A percentile compares a stretch with the other conserved stretches of the same genome.
phyloP scores from a whole-genome alignment of 805 yeast genomes.

The Vanderwaltozyma verrucispora region DNA sequence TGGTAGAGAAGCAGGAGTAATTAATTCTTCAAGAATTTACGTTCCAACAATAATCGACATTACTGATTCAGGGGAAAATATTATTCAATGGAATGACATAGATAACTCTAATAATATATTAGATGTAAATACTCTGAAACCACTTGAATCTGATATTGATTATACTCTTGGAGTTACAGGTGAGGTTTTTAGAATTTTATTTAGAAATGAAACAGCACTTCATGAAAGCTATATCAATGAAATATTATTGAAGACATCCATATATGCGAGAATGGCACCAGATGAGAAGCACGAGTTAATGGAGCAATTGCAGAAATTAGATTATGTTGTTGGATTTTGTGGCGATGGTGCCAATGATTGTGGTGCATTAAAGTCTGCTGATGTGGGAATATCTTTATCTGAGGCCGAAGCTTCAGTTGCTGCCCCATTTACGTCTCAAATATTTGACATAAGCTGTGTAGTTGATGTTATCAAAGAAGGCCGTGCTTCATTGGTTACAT shows the following conservation, averaged over 20 bases:
- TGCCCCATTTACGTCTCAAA: constrained; percentile 90
- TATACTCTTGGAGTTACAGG: constrained; percentile 85
- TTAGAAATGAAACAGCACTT: constrained; percentile 32
- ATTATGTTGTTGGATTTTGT: constrained; percentile 92
- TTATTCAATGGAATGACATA: constrained; percentile 59
- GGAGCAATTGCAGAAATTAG: constrained; percentile 70
- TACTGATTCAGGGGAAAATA: constrained; percentile 10
- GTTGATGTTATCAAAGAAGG: constrained; percentile 89
- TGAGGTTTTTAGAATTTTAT: constrained; percentile 71
- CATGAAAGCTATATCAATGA: constrained; percentile 37
- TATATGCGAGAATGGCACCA: constrained; percentile 97
- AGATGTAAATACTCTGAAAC: constrained; percentile 54
- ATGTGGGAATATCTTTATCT: constrained; percentile 89
- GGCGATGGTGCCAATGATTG: constrained; percentile 99
- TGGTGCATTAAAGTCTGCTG: constrained; percentile 96
- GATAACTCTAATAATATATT: constrained; percentile 44
- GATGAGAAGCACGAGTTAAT: constrained; percentile 97
- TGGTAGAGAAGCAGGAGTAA: constrained; percentile 69
- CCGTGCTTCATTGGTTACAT: constrained; percentile 86
- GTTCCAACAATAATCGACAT: constrained; percentile 49
- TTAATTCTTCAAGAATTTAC: constrained; percentile 41
- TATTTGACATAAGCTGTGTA: constrained; percentile 88
- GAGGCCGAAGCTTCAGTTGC: constrained; percentile 99
- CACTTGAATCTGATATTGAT: constrained; percentile 31
- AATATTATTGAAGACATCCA: constrained; percentile 59